Conservation (phyloP, 179 eudicot species). For the Carnegiea gigantea region DNA sequence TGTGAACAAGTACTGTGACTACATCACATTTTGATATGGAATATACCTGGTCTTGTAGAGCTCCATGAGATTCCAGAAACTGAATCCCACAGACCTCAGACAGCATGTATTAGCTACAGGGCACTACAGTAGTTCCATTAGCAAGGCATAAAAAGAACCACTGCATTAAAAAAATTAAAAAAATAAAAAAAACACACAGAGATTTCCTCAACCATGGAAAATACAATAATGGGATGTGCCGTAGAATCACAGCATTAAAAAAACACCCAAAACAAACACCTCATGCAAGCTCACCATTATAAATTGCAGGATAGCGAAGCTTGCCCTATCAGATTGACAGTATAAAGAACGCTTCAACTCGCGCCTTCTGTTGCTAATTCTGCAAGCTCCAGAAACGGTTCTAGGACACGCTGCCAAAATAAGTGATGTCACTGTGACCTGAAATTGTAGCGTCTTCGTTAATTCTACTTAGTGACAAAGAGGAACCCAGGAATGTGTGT, state of each 20-base stretch:
- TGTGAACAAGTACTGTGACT: too few species aligned
- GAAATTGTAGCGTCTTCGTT: conserved; percentile 7
- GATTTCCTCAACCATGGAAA: background rate
- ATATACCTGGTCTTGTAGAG: too few species aligned
- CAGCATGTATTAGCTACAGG: too few species aligned
- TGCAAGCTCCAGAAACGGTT: background rate
- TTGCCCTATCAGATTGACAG: background rate
- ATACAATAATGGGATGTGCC: background rate
- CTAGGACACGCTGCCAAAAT: conserved; percentile 20
- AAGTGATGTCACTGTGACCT: conserved; percentile 37
- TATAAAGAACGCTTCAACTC: background rate
- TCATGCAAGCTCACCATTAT: background rate
- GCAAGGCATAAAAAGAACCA: background rate
- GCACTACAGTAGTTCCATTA: conserved; percentile 16
- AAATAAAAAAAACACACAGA: too few species aligned
- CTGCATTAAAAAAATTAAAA: background rate
- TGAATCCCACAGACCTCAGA: too few species aligned
- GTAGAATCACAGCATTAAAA: background rate
- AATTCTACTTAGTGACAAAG: background rate
- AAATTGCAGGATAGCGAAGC: too few species aligned
- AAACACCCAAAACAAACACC: background rate
- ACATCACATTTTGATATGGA: too few species aligned
- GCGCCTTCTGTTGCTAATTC: background rate
- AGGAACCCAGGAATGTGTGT: too few species aligned
- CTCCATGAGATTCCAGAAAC: too few species aligned